These are phyloP conservation scores for Elaeis guineensis DNA, from an alignment of 176 grass and related monocot genomes.

Conservation along the genomic window DNA sequence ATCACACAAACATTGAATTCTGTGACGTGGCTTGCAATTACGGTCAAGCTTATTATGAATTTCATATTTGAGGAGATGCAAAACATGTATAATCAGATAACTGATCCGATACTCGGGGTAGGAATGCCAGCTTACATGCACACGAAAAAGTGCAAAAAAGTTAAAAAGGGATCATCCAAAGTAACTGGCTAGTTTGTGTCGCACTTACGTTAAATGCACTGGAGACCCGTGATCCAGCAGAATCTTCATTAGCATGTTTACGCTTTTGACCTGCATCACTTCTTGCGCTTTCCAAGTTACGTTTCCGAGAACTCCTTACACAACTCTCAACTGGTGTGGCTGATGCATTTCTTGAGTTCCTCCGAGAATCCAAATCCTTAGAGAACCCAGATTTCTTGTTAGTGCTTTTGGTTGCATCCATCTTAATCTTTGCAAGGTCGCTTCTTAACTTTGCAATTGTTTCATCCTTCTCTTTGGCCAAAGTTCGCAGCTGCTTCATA, in stretches of 20 bases:
- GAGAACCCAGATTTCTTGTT: slow-evolving; percentile 26
- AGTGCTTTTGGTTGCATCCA: not conserved
- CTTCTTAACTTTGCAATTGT: slow-evolving; percentile 23
- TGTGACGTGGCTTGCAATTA: too few species aligned
- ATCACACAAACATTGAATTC: too few species aligned
- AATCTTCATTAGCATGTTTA: slow-evolving; percentile 14
- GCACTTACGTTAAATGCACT: slow-evolving; percentile 37
- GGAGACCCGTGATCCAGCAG: slow-evolving; percentile 7
- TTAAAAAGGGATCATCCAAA: not conserved
- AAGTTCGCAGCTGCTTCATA: slow-evolving; percentile 18
- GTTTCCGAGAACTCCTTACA: not conserved
- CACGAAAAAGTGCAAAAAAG: not conserved
- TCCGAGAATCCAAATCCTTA: slow-evolving; percentile 6
- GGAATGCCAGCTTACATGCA: slow-evolving; percentile 2
- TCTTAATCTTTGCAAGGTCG: slow-evolving; percentile 17
- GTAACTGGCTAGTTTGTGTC: slow-evolving; percentile 11
- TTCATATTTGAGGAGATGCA: too few species aligned
- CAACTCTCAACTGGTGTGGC: not conserved
- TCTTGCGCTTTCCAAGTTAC: slow-evolving; percentile 2
- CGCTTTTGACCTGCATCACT: slow-evolving; percentile 32
- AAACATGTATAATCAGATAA: too few species aligned
- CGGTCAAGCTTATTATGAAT: too few species aligned
- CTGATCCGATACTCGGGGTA: too few species aligned
- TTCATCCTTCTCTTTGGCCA: slow-evolving; percentile 27
- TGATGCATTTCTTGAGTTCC: slow-evolving; percentile 11